Evolutionary conservation across 257 asterid species (phyloP).

Genomic region (Ocimum tenuiflorum): DNA sequence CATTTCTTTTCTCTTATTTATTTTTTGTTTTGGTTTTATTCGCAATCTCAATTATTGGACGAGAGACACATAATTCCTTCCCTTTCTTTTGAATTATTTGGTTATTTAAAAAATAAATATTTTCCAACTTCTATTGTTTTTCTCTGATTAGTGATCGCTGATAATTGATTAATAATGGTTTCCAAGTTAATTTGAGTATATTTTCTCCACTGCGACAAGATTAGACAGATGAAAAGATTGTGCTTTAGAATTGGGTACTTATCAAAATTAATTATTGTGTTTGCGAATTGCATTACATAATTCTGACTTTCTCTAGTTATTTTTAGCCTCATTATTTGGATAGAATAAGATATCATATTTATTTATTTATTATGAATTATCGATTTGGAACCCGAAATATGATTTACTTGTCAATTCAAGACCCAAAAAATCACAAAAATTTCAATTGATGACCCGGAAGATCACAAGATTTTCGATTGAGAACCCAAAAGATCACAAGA

Average conservation of each 20-base stretch:
- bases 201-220: not conserved
- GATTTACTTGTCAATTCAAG: no score
- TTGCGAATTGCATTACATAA: not conserved
- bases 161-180: not conserved
- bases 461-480: no score
- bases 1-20: not conserved
- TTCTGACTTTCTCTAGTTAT: no score
- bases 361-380: no score
- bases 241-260: not conserved
- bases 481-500: no score
- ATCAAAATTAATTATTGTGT: not conserved
- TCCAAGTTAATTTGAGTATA: not conserved
- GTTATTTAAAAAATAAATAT: not conserved
- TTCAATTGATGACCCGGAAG: no score
- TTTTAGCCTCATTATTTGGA: no score
- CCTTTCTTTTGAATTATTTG: not conserved
- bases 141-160: not conserved
- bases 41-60: conserved; percentile 17
- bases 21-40: not conserved
- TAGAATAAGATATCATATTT: no score
- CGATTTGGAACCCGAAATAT: no score
- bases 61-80: not conserved
- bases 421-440: no score
- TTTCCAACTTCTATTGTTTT: not conserved
- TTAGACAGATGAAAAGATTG: not conserved